Conservation (phyloP, 2,329 filamentous ascomycete genomes). For the Diaporthe humulicola region DNA sequence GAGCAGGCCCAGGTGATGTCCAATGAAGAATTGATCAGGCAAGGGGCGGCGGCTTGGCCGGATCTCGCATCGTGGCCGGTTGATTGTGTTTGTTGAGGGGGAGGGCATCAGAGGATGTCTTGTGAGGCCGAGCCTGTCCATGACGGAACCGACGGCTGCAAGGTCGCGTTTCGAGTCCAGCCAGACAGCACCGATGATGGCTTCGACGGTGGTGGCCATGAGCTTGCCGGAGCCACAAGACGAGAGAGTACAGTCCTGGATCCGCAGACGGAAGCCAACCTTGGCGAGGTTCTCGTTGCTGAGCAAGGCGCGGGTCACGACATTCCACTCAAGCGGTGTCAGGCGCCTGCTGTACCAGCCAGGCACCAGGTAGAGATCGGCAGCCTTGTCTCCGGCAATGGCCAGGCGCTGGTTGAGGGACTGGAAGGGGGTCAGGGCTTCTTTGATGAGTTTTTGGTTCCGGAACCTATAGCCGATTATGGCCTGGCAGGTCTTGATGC, state of each 20-base stretch:
- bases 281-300: constrained; percentile 1
- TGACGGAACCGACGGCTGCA: not conserved
- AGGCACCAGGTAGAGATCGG: not conserved
- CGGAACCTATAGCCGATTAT: constrained; percentile 12
- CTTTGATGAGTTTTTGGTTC: not conserved
- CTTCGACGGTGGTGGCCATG: constrained; percentile 22
- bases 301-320: not conserved
- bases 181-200: constrained; percentile 21
- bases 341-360: not conserved
- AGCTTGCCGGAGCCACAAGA: not conserved
- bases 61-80: not conserved
- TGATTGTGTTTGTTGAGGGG: not conserved
- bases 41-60: not conserved
- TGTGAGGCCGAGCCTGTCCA: constrained; percentile 5
- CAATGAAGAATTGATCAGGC: not conserved
- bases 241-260: not conserved
- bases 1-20: constrained; percentile 1
- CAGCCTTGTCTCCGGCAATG: not conserved
- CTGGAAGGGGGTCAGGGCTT: not conserved
- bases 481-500: not conserved
- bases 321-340: not conserved
- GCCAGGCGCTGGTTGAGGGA: not conserved
- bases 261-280: not conserved
- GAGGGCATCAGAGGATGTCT: not conserved
- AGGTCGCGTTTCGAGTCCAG: not conserved